phyloP scores from a whole-genome alignment of 495 filamentous ascomycete genomes.

The Xylaria grammica region DNA sequence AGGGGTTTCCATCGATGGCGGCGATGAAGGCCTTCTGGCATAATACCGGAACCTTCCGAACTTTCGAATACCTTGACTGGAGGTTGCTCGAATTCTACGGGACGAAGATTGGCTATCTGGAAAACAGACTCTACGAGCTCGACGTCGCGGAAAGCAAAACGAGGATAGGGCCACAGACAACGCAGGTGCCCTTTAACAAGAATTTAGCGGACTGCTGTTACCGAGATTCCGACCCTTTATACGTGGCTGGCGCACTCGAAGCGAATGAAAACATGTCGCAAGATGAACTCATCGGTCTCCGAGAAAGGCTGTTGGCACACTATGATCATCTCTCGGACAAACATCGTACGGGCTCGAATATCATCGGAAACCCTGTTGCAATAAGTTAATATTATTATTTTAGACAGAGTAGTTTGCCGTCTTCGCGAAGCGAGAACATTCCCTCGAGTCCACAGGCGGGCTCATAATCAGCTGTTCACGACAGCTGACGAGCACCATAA shows the following conservation, averaged over 20 bases:
- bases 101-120: not conserved
- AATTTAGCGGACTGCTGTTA: not conserved
- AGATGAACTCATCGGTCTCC: not conserved
- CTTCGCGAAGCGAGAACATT: not conserved
- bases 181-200: not conserved
- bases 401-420: not conserved
- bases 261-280: not conserved
- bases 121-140: not conserved
- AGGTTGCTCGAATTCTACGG: not conserved
- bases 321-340: not conserved
- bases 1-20: not conserved
- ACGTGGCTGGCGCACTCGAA: not conserved
- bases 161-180: not conserved
- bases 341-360: not conserved
- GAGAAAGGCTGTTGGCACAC: conserved; percentile 1
- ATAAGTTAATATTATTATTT: not conserved
- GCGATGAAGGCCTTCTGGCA: not conserved
- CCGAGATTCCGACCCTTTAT: not conserved
- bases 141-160: not conserved
- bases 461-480: not conserved
- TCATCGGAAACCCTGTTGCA: not conserved
- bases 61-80: conserved; percentile 9
- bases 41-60: conserved; percentile 3
- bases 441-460: not conserved
- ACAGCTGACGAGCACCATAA: not conserved